Evolutionary conservation across 345 rosid species (phyloP).

Genomic region (Dovyalis caffra): DNA sequence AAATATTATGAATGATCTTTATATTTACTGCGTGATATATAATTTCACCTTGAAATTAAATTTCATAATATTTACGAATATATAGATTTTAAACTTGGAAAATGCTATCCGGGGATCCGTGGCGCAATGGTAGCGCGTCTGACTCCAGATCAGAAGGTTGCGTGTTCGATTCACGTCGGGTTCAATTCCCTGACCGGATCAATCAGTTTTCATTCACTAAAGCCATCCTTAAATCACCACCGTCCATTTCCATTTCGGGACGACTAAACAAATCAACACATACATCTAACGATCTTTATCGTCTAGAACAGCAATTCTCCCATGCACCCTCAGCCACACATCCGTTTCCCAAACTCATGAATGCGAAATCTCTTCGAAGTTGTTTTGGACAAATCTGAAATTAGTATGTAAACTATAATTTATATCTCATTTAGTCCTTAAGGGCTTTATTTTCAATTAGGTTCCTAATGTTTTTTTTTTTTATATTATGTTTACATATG

Average conservation of each 20-base stretch:
- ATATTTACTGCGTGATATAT: no score
- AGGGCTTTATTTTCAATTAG: neutral
- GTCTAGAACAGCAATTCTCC: no score
- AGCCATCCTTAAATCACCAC: neutral
- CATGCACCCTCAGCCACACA: neutral
- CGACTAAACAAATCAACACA: neutral
- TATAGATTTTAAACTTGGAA: no score
- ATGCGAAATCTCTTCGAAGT: no score
- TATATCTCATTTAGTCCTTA: neutral
- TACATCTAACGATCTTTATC: neutral
- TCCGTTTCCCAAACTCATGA: neutral
- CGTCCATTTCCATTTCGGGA: neutral
- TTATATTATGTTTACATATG: neutral
- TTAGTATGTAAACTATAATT: neutral
- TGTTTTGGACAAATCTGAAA: neutral
- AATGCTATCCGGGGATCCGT: neutral
- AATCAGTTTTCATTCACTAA: neutral
- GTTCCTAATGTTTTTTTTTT: neutral
- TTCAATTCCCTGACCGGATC: conserved; percentile 32
- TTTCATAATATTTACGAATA: no score
- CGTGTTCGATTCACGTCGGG: conserved; percentile 98
- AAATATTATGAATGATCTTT: no score
- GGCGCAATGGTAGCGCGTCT: conserved; percentile 99
- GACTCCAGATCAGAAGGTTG: conserved; percentile 99
- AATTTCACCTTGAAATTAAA: no score